Base-by-base conservation (phyloP, 345 rosid species). In the Crucihimalaya himalaica region DNA sequence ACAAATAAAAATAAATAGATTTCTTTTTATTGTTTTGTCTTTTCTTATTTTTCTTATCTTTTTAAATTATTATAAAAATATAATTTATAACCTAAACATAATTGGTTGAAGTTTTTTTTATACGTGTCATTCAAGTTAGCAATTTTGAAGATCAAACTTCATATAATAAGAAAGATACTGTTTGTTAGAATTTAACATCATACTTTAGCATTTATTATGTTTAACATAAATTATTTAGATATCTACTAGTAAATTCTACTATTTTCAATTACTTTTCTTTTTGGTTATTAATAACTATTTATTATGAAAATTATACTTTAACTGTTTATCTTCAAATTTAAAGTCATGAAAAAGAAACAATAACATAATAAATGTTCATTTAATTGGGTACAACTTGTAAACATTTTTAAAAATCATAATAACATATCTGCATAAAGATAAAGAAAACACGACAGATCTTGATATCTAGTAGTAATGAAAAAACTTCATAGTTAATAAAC, bases 401-500 rank as follows among this genome's bases (percentile, higher is more conserved):
- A 34, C 15, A 39, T 29, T 32, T 70, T 8, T 7, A 4, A 40
- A 40, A 19, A 21, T 23, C 21, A 46, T 8, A 46, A 21, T 5
- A 58, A 21, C 37, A 58, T 46, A 60, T 61, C 43, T 6, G 18
- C 15, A 19, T 29, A 63, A 55, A 55, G 39, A 45, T 55, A 34
- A 47, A 25, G 23, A 65, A n/a, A 65, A n/a, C 4, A 46, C 14
- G 40, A 68, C 35, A 59, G 51, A 21, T n/a, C 10, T 50, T 65
- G 29, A 23, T 13, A 61, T 68, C 55, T 66, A 59, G 47, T 29
- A 54, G 60, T 39, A 37, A 18, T 58, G 20, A 37, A 47, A 19
- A 46, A 55, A 64, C 16, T 14, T 72, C 12, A n/a, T 10, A 63
- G 52, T 61, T 60, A 71, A 72, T 63, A 21, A 73, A 32, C 12